Conservation (phyloP, 2,329 filamentous ascomycete species). For the Trichocomaceae sp. region DNA sequence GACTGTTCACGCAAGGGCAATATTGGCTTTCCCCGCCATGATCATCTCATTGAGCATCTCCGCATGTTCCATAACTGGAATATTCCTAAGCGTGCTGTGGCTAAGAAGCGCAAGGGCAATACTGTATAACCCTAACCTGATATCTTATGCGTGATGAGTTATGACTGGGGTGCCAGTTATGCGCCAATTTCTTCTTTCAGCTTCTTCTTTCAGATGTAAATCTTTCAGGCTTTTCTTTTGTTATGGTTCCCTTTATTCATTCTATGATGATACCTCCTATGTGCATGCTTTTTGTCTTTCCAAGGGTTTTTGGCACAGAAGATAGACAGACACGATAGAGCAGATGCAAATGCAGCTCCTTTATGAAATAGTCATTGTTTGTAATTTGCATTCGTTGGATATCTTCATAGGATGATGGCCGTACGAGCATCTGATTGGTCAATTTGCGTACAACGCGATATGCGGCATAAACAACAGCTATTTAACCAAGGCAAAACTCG, state of each 20-base stretch:
- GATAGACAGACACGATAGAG: too few species aligned
- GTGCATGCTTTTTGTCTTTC: too few species aligned
- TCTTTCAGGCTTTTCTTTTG: background rate
- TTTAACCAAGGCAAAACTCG: background rate
- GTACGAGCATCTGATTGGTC: slow-evolving; percentile 19
- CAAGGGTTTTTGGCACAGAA: too few species aligned
- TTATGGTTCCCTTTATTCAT: background rate
- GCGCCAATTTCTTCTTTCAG: background rate
- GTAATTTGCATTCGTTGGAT: too few species aligned
- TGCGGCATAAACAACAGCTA: background rate
- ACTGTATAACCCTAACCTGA: too few species aligned
- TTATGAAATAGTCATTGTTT: too few species aligned
- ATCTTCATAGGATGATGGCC: too few species aligned
- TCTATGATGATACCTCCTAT: background rate
- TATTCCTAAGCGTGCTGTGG: slow-evolving; percentile 31
- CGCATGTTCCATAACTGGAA: slow-evolving; percentile 50
- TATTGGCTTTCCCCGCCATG: slow-evolving; percentile 50
- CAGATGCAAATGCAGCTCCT: too few species aligned
- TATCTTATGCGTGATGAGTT: background rate
- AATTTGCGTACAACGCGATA: slow-evolving; percentile 21
- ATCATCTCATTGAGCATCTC: slow-evolving; percentile 54
- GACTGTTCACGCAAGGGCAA: slow-evolving; percentile 42
- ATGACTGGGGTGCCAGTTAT: background rate
- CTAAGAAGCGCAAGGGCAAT: slow-evolving; percentile 5
- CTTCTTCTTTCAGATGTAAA: background rate